These are phyloP conservation scores for Claviceps maximensis DNA, from an alignment of 2,329 filamentous ascomycete genomes.

Conservation along the genomic window DNA sequence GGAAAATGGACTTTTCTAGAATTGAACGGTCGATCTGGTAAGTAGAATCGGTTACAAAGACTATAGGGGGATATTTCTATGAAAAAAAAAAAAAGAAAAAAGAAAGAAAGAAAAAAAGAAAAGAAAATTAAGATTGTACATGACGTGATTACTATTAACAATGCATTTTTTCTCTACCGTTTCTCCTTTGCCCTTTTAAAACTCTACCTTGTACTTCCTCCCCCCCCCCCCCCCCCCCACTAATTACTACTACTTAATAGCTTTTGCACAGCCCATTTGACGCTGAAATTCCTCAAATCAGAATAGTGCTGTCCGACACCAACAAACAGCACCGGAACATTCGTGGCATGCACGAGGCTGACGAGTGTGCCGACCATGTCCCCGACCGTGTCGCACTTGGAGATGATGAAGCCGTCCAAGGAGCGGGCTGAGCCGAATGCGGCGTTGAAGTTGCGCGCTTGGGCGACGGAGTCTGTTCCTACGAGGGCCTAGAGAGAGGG, in stretches of 20 bases:
- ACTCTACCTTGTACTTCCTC: no score
- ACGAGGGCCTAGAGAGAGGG: conserved; percentile 54
- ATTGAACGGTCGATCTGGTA: no score
- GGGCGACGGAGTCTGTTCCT: conserved; percentile 86
- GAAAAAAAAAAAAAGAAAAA: background rate
- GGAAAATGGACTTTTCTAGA: no score
- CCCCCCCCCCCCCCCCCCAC: conserved; percentile 5
- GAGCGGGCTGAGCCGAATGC: conserved; percentile 71
- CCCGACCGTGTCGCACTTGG: conserved; percentile 97
- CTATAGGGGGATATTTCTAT: background rate
- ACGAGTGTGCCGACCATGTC: conserved; percentile 96
- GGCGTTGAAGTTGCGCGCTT: conserved; percentile 91
- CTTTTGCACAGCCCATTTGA: conserved; percentile 57
- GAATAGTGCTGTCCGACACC: conserved; percentile 60
- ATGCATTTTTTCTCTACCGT: background rate
- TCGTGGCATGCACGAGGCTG: conserved; percentile 93
- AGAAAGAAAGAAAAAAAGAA: background rate
- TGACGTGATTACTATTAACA: no score
- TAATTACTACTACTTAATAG: conserved; percentile 39
- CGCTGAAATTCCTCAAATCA: conserved; percentile 54
- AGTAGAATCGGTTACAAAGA: no score
- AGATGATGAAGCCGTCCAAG: conserved; percentile 95
- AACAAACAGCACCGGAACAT: conserved; percentile 89
- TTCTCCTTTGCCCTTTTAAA: background rate
- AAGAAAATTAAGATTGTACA: no score